Percentiles rank a stretch among this genome's conserved stretches.
Evolutionary conservation across 1,139 yeast species (phyloP).

Genomic region (Pneumocystis wakefieldiae): DNA sequence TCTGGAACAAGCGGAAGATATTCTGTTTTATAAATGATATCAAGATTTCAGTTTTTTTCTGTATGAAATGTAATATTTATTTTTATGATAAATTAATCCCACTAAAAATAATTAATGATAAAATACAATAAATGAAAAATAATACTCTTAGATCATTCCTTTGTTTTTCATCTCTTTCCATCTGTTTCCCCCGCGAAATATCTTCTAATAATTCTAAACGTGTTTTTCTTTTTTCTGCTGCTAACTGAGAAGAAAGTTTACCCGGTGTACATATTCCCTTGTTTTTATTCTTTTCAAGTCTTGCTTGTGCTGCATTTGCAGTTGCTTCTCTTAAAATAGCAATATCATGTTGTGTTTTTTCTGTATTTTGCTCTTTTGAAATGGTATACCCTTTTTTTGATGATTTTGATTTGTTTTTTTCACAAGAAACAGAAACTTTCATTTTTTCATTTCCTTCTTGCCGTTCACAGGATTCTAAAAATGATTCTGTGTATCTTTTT

Average conservation of each 20-base stretch:
- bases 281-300: not conserved
- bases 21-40: slow-evolving; percentile 16
- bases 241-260: not conserved
- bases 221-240: not conserved
- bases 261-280: not conserved
- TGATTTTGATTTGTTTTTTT: not conserved
- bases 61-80: not conserved
- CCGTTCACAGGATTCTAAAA: not conserved
- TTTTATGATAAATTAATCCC: not conserved
- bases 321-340: not conserved
- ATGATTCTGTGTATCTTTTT: not conserved
- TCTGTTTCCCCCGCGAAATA: not conserved
- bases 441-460: not conserved
- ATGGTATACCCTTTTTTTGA: not conserved
- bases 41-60: slow-evolving; percentile 1
- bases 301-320: not conserved
- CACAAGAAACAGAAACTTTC: not conserved
- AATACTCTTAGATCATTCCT: not conserved
- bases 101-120: not conserved
- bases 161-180: not conserved
- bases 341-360: not conserved
- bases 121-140: not conserved
- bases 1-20: slow-evolving; percentile 15
- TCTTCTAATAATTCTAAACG: not conserved
- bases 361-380: not conserved